Evolutionary conservation across 2,329 filamentous ascomycete genomes (phyloP), one percentile per base, ranked within the genome.

Genomic region (Stenocarpella maydis): DNA sequence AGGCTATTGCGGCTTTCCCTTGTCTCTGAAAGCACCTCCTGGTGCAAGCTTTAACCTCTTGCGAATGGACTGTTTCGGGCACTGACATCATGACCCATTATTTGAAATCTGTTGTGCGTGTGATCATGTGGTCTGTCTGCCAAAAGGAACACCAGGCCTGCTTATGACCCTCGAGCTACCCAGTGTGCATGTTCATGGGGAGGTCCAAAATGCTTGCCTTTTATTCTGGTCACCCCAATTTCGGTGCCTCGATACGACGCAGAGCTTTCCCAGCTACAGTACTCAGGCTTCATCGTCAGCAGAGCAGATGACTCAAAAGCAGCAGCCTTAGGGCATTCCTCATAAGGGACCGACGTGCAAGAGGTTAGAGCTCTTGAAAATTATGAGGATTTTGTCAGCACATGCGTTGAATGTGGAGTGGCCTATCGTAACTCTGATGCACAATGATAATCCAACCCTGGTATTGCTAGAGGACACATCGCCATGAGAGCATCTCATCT

Each of bases 331-430:
- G 26, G 10, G 28, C 0, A 17, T 4, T 19, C 4, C 5, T 19
- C 9, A 7, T 19, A 6, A 21, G 24, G 5, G 8, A 37, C 3
- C 10, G 12, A 5, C 19, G 10, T 31, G 26, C n/a, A 26, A 31
- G 31, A 31, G 4, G 31, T 31, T n/a, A n/a, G 45, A 19, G 64
- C 49, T 37, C 49, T 66, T 15, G 64, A 52, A 17, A 50, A 66
- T 37, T 66, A 66, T 12, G 64, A 66, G 14, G 64, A 66, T 19
- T 39, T 66, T 12, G 55, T 66, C n/a, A 52, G 53, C 14, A 66
- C 64, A 4, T 52, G 49, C 28, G 50, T 41, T 31, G 64, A 66
- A 14, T 52, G 41, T 7, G 64, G 64, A 4, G 21, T 66, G 37
- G 14, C 49, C 53, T 9, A 54, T 54, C 12, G 39, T 66, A 3